Percentiles rank a stretch among this genome's conserved stretches.
These are phyloP conservation scores for Apiotrichum akiyoshidainum DNA, from an alignment of 1,284 basidiomycete genomes.

Conservation along the genomic window DNA sequence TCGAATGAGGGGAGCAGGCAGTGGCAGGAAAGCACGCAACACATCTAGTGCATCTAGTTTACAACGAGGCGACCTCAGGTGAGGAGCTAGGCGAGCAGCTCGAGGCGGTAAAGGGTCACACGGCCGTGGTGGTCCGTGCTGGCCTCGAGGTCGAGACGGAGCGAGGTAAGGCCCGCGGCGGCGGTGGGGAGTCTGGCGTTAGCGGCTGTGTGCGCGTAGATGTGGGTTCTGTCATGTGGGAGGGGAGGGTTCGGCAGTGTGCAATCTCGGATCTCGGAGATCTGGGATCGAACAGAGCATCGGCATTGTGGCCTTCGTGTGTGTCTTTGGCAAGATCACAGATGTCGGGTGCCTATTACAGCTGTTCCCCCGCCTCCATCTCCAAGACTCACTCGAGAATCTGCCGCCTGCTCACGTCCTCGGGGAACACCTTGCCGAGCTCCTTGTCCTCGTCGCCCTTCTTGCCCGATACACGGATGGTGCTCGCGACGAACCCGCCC, in stretches of 20 bases:
- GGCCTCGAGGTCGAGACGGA: conserved; percentile 44
- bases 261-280: no score
- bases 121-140: conserved; percentile 49
- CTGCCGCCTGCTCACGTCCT: conserved; percentile 47
- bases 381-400: conserved; percentile 41
- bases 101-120: conserved; percentile 48
- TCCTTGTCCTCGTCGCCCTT: conserved; percentile 27
- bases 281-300: no score
- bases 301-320: no score
- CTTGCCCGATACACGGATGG: conserved; percentile 27
- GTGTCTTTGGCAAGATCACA: neutral
- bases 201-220: neutral
- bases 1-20: neutral
- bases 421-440: conserved; percentile 44
- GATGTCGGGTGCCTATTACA: neutral
- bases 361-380: neutral
- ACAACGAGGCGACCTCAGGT: neutral
- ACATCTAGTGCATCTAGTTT: neutral
- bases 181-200: conserved; percentile 5
- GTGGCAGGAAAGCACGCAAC: no score
- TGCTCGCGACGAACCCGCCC: conserved; percentile 48
- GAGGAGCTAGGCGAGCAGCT: conserved; percentile 20
- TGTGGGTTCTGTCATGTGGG: no score
- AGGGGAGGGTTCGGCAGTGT: no score
- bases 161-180: neutral